Evolutionary conservation across 75 land plant genomes (phyloP).

Genomic region (Pinus tabuliformis): DNA sequence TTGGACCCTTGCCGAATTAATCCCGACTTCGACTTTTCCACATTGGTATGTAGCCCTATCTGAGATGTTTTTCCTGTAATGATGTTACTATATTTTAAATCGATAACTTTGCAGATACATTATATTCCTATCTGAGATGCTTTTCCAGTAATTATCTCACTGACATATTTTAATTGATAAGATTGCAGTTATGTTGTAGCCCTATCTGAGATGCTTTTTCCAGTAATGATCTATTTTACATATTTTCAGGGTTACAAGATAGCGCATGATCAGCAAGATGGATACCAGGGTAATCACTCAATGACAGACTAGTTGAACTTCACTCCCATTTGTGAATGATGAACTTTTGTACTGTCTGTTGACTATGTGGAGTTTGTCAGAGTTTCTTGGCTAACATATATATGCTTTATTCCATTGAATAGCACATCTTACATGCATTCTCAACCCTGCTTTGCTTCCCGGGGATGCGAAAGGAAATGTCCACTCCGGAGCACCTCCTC

Average conservation of each 20-base stretch:
- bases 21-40: too few relatives aligned
- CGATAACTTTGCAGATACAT: background rate
- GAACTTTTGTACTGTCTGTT: background rate
- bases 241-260: slow-evolving; percentile 6
- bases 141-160: background rate
- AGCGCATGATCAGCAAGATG: background rate
- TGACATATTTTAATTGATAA: background rate
- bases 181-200: background rate
- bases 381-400: background rate
- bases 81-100: background rate
- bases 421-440: slow-evolving; percentile 28
- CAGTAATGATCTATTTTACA: background rate
- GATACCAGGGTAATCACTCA: slow-evolving; percentile 7
- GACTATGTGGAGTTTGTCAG: background rate
- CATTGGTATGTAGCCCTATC: background rate
- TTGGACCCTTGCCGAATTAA: too few relatives aligned
- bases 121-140: background rate
- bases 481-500: slow-evolving; percentile 87
- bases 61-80: background rate
- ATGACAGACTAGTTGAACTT: slow-evolving; percentile 1
- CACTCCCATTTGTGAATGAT: background rate
- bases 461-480: slow-evolving; percentile 55
- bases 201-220: background rate
- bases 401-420: background rate
- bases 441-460: slow-evolving; percentile 15